Percentiles rank a stretch among this genome's conserved stretches.
These are phyloP conservation scores for Luffa aegyptiaca DNA, from an alignment of 306 rosid species.

Conservation along the genomic window DNA sequence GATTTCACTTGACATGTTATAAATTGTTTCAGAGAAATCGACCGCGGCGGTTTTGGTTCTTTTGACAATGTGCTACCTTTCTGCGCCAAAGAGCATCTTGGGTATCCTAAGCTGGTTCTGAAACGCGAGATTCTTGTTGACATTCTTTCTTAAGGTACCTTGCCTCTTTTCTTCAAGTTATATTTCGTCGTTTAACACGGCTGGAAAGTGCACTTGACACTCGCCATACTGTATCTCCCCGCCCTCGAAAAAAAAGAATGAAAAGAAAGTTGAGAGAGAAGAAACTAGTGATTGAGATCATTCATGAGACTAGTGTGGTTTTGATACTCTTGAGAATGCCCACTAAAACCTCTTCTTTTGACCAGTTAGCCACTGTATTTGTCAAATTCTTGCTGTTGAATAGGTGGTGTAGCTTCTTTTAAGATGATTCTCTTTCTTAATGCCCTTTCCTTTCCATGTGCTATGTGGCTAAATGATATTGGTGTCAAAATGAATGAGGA, in stretches of 20 bases:
- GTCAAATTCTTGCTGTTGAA: neutral
- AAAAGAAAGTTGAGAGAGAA: neutral
- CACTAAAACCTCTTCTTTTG: neutral
- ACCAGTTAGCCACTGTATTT: neutral
- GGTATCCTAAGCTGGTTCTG: neutral
- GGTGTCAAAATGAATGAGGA: neutral
- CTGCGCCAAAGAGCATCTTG: neutral
- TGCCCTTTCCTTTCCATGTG: neutral
- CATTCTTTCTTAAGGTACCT: slow-evolving; percentile 2
- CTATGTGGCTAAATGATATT: neutral
- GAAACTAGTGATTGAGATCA: neutral
- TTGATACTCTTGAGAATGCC: neutral
- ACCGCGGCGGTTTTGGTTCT: slow-evolving; percentile 2
- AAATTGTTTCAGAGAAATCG: slow-evolving; percentile 7
- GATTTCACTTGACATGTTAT: neutral
- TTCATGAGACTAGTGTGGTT: neutral
- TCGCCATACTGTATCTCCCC: neutral
- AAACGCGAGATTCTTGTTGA: neutral
- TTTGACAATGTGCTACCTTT: neutral
- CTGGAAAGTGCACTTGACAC: neutral
- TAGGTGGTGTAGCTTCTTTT: neutral
- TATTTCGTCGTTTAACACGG: neutral
- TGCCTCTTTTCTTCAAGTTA: neutral
- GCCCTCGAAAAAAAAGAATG: neutral
- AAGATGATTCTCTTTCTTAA: neutral